These are phyloP conservation scores for Solidago caesia DNA, from an alignment of 129 eudicot species.

Conservation along the genomic window DNA sequence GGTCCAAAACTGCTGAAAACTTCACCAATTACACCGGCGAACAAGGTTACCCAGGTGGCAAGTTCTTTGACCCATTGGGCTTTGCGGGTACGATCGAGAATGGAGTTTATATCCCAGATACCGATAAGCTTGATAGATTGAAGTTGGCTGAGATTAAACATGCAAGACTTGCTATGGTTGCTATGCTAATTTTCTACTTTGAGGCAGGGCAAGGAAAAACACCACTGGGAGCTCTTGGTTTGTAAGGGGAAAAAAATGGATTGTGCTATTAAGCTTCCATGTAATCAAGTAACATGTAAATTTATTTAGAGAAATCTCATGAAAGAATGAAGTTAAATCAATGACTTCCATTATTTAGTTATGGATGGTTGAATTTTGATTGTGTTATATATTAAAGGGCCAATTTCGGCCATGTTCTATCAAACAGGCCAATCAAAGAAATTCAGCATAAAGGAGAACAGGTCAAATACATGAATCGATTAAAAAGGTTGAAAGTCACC, in stretches of 20 bases:
- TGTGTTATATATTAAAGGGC: neutral
- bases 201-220: slow-evolving; percentile 99
- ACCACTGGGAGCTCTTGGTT: slow-evolving; percentile 92
- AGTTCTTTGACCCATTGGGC: slow-evolving; percentile 83
- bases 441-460: neutral
- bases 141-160: slow-evolving; percentile 96
- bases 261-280: slow-evolving; percentile 28
- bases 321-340: slow-evolving; percentile 8
- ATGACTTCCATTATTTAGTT: neutral
- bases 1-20: slow-evolving; percentile 91
- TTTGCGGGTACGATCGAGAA: slow-evolving; percentile 68
- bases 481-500: neutral
- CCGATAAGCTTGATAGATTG: slow-evolving; percentile 91
- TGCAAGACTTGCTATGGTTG: slow-evolving; percentile 92
- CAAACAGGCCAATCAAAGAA: neutral
- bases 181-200: slow-evolving; percentile 89
- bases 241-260: slow-evolving; percentile 42
- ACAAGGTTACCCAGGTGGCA: slow-evolving; percentile 98
- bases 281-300: slow-evolving; percentile 39
- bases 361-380: neutral
- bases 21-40: slow-evolving; percentile 85
- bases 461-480: neutral
- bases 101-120: slow-evolving; percentile 75
- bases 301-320: slow-evolving; percentile 45
- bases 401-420: no score